Base-by-base conservation (phyloP, 2,329 filamentous ascomycete genomes). In the Cercospora brassicicola region DNA sequence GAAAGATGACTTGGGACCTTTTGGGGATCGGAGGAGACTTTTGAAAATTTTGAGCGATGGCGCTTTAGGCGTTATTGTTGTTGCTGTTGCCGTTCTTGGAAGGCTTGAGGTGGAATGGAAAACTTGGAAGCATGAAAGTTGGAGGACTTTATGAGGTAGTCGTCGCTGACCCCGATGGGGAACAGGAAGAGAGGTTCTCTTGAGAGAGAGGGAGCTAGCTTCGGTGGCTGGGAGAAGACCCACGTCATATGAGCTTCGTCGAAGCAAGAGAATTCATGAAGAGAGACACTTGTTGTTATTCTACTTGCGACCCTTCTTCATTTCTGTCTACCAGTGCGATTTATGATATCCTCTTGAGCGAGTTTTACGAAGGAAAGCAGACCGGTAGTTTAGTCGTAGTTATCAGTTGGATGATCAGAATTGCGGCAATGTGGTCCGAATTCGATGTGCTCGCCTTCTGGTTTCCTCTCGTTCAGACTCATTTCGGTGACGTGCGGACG, bases 271-370 rank as follows among this genome's bases (percentile, higher is more conserved):
- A 39, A n/a, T 42, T 8, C 36, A 42, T n/a, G 36, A 42, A 42
- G 13, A 42, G 33, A 15, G 3, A 15, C 3, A 15, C 13, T n/a
- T n/a, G 13, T 39, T 39, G 36, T 42, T 42, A 42, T 42, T 15
- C n/a, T n/a, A n/a, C n/a, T 42, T n/a, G 36, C 36, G 7, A 7
- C 2, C 36, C 15, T 42, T 42, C 36, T 42, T 42, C 36, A 0
- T 42, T n/a, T 42, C 36, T 42, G 6, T n/a, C 7, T n/a, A 57
- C 2, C 7, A 15, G 2, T 57, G 53, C 26, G 13, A 57, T 10
- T 57, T 57, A 57, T 18, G 53, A 57, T 57, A 57, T 30, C 26
- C 53, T 57, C 23, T 57, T 57, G 26, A 57, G 53, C 53, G 53
- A n/a, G 18, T 53, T 4, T 18, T 13, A 6, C 23, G 5, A 15